A percentile compares a stretch with the other conserved stretches of the same genome.
phyloP scores from a whole-genome alignment of 257 asterid species.

The Craterostigma plantagineum region DNA sequence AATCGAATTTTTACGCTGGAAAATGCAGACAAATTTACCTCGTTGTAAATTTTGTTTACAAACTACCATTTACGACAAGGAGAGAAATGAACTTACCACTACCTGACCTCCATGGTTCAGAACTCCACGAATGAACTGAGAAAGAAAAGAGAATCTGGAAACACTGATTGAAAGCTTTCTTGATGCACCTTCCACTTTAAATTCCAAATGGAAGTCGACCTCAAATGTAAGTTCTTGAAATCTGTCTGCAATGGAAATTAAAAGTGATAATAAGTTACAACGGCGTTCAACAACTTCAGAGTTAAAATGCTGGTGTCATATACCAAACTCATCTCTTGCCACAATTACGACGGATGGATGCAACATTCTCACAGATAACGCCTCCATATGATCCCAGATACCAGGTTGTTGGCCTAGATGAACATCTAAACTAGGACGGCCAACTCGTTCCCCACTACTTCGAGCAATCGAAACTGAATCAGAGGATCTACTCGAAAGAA shows the following conservation, averaged over 20 bases:
- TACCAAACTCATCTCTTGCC: constrained; percentile 69
- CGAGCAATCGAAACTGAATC: constrained; percentile 16
- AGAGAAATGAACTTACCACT: constrained; percentile 20
- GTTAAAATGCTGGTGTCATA: constrained; percentile 1
- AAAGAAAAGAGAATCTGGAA: constrained; percentile 59
- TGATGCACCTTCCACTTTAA: constrained; percentile 20
- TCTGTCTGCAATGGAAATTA: constrained; percentile 41
- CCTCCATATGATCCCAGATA: constrained; percentile 24
- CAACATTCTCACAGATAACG: constrained; percentile 31
- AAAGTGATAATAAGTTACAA: background rate
- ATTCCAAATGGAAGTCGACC: constrained; percentile 29
- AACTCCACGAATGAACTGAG: constrained; percentile 33
- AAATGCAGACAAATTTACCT: constrained; percentile 13
- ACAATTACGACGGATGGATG: constrained; percentile 38
- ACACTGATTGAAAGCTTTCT: constrained; percentile 38
- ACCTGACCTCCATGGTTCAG: constrained; percentile 19
- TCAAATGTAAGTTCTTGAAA: constrained; percentile 59
- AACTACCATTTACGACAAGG: constrained; percentile 13
- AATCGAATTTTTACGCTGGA: constrained; percentile 14
- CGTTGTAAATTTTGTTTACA: constrained; percentile 17
- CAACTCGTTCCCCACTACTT: constrained; percentile 16
- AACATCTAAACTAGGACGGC: constrained; percentile 16
- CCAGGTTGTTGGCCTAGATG: constrained; percentile 25
- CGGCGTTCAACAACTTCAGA: background rate
- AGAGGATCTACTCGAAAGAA: constrained; percentile 25